Conservation (phyloP, 257 asterid genomes). For the Rauvolfia tetraphylla region DNA sequence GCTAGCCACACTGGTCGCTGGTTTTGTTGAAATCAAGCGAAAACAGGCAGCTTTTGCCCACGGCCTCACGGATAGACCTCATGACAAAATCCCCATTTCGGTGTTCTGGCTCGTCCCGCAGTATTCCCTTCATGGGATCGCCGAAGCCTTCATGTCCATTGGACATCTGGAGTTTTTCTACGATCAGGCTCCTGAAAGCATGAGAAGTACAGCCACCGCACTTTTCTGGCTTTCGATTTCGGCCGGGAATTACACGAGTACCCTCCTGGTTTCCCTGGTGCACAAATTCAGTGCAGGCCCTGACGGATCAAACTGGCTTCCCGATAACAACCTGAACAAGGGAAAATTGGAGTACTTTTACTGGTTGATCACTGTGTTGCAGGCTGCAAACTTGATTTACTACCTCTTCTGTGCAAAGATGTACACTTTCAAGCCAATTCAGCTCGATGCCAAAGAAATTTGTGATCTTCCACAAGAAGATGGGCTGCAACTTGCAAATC, state of each 20-base stretch:
- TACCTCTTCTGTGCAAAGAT: constrained; percentile 67
- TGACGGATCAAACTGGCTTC: constrained; percentile 78
- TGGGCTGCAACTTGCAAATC: constrained; percentile 35
- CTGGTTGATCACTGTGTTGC: constrained; percentile 69
- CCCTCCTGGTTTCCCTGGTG: constrained; percentile 57
- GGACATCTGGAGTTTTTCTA: constrained; percentile 84
- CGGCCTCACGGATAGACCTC: constrained; percentile 42
- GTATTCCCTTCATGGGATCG: constrained; percentile 67
- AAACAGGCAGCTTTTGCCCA: constrained; percentile 43
- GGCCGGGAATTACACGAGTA: constrained; percentile 67
- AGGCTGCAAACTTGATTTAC: constrained; percentile 59
- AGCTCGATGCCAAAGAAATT: constrained; percentile 24
- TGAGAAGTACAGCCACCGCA: constrained; percentile 78
- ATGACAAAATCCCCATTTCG: constrained; percentile 50
- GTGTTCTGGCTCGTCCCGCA: constrained; percentile 73
- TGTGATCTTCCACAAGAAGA: constrained; percentile 16
- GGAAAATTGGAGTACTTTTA: constrained; percentile 81
- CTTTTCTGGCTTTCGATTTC: constrained; percentile 73
- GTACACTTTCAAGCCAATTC: constrained; percentile 68
- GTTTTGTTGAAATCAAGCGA: constrained; percentile 55
- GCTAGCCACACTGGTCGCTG: constrained; percentile 67
- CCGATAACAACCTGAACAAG: constrained; percentile 54
- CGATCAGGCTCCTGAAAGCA: constrained; percentile 89
- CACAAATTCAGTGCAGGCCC: constrained; percentile 43
- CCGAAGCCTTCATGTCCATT: constrained; percentile 84